These are phyloP conservation scores for Suillus hirtellus DNA, from an alignment of 768 basidiomycete species.

Conservation along the genomic window DNA sequence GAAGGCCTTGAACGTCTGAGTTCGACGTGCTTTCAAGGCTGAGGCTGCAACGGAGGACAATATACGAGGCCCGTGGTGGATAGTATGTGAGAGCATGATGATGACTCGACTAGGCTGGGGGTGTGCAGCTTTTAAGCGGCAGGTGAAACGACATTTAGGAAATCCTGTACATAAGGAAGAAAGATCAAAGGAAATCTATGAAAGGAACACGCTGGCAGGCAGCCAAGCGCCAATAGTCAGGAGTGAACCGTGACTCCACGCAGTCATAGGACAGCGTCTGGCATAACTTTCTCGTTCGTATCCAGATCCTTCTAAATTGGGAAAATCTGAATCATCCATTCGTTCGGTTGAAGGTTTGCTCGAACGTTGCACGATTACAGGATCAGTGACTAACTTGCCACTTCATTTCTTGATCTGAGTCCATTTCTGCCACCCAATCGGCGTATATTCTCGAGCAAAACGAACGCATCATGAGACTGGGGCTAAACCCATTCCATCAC, in stretches of 20 bases:
- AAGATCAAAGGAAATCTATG: conserved; percentile 5
- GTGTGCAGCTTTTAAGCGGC: conserved; percentile 22
- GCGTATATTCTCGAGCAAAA: neutral
- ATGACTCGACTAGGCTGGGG: conserved; percentile 25
- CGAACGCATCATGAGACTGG: neutral
- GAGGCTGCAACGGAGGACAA: conserved; percentile 29
- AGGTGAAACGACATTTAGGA: conserved; percentile 9
- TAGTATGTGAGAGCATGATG: conserved; percentile 41
- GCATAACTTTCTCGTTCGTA: conserved; percentile 1
- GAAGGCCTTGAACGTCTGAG: conserved; percentile 48
- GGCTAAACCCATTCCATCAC: neutral
- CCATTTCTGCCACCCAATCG: neutral
- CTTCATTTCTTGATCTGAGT: neutral
- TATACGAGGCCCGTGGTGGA: conserved; percentile 28
- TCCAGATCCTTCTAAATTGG: neutral
- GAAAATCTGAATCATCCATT: neutral
- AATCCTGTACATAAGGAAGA: conserved; percentile 4
- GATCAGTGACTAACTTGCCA: neutral
- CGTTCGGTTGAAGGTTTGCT: neutral
- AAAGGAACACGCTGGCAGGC: conserved; percentile 8
- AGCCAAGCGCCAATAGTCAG: neutral
- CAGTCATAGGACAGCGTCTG: conserved; percentile 1
- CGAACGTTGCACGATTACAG: conserved; percentile 1
- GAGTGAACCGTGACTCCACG: neutral
- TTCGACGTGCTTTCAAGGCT: conserved; percentile 37